These are phyloP conservation scores for Fragaria iinumae DNA, from an alignment of 306 rosid genomes.

Conservation along the genomic window DNA sequence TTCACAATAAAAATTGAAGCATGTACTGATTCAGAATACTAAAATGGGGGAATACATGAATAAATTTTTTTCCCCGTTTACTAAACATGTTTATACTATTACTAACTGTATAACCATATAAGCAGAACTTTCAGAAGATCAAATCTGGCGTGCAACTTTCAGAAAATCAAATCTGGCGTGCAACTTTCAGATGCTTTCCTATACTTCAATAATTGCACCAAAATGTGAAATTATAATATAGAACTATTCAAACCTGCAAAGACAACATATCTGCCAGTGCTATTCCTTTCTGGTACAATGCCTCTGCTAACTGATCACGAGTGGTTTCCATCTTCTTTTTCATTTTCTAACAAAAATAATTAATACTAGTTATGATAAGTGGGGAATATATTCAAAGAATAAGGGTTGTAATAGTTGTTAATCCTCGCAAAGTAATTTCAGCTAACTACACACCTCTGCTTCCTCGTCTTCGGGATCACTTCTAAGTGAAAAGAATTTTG, in stretches of 20 bases:
- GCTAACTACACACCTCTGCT: constrained; percentile 55
- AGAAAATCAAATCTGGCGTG: not conserved
- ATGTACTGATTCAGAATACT: not conserved
- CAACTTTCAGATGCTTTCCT: constrained; percentile 7
- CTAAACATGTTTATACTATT: not conserved
- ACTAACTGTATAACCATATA: not conserved
- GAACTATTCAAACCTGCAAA: constrained; percentile 53
- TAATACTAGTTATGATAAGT: not conserved
- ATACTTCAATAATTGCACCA: constrained; percentile 1
- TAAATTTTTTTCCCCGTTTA: not conserved
- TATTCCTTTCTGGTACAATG: constrained; percentile 86
- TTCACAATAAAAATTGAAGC: not conserved
- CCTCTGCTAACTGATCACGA: constrained; percentile 87
- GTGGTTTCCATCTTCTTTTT: constrained; percentile 83
- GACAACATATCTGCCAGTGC: constrained; percentile 73
- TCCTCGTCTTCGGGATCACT: constrained; percentile 89
- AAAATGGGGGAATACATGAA: not conserved
- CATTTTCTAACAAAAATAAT: constrained; percentile 39
- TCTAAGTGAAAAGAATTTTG: constrained; percentile 60
- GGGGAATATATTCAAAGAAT: not conserved
- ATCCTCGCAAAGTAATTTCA: not conserved
- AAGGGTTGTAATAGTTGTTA: not conserved
- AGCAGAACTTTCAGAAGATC: not conserved
- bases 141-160: not conserved
- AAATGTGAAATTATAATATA: constrained; percentile 21